Conservation (phyloP, 2,329 filamentous ascomycete genomes). For the Gnomoniopsis smithogilvyi region DNA sequence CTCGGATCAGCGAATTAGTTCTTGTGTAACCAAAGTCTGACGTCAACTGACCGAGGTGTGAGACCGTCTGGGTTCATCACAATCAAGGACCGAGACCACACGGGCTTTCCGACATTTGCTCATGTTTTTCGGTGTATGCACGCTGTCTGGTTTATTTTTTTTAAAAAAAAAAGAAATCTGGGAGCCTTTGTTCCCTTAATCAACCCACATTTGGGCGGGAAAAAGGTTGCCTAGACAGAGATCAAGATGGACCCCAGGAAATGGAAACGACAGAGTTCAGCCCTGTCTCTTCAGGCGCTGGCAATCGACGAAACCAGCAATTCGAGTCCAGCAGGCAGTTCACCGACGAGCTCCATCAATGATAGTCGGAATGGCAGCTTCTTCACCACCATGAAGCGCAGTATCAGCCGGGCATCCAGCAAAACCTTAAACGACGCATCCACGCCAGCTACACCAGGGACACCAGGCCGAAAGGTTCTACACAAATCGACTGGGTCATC, state of each 20-base stretch:
- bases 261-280: conserved; percentile 18
- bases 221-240: not conserved
- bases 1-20: conserved; percentile 11
- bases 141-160: no score
- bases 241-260: conserved; percentile 16
- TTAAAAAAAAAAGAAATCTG: no score
- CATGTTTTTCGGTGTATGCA: not conserved
- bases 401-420: conserved; percentile 23
- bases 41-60: conserved; percentile 9
- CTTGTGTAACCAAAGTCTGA: conserved; percentile 9
- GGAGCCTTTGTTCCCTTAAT: no score
- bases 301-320: conserved; percentile 18
- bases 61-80: not conserved
- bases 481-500: conserved; percentile 20
- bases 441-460: not conserved
- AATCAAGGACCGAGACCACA: not conserved
- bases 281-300: conserved; percentile 13
- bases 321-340: conserved; percentile 18
- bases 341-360: conserved; percentile 24
- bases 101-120: not conserved
- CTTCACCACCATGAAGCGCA: conserved; percentile 23
- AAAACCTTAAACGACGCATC: conserved; percentile 6
- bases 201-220: no score
- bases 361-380: conserved; percentile 22
- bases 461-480: conserved; percentile 10